Conservation (phyloP, 192 early-diverging fungal genomes). For the Kappamyces sp. region DNA sequence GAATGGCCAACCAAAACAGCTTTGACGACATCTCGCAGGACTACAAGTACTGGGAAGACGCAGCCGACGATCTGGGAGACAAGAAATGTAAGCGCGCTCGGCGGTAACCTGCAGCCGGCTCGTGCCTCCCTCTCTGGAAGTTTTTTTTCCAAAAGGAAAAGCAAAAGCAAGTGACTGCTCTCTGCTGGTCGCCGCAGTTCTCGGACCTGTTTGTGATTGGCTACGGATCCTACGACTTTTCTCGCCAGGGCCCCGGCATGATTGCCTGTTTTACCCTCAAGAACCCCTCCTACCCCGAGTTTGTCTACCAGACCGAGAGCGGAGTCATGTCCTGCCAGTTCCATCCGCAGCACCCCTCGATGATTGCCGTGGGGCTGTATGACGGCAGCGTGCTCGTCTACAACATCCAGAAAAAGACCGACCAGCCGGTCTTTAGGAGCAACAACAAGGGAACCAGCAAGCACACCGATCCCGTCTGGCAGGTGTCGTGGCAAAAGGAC, state of each 20-base stretch:
- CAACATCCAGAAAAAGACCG: conserved; percentile 49
- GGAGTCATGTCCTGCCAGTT: conserved; percentile 57
- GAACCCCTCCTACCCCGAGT: conserved; percentile 57
- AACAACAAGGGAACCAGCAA: conserved; percentile 31
- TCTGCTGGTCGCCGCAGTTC: conserved; percentile 51
- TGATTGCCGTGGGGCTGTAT: conserved; percentile 58
- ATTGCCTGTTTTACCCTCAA: conserved; percentile 58
- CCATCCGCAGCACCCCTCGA: conserved; percentile 57
- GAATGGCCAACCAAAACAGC: conserved; percentile 64
- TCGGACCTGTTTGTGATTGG: conserved; percentile 54
- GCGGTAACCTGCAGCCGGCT: conserved; percentile 27
- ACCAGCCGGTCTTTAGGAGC: conserved; percentile 45
- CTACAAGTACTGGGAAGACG: conserved; percentile 64
- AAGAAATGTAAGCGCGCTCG: conserved; percentile 34
- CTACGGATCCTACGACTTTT: conserved; percentile 60
- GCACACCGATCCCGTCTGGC: conserved; percentile 63
- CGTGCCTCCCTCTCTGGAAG: conserved; percentile 53
- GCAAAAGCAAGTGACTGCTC: conserved; percentile 52
- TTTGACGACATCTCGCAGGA: conserved; percentile 62
- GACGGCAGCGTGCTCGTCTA: conserved; percentile 55
- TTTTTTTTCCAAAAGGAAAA: conserved; percentile 55
- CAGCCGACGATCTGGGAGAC: conserved; percentile 49
- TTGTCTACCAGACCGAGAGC: conserved; percentile 43
- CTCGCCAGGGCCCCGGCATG: conserved; percentile 54
- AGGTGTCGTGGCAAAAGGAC: conserved; percentile 62